These are phyloP conservation scores for Plasmodium gonderi DNA, from an alignment of 169 alveolate species.

Conservation along the genomic window DNA sequence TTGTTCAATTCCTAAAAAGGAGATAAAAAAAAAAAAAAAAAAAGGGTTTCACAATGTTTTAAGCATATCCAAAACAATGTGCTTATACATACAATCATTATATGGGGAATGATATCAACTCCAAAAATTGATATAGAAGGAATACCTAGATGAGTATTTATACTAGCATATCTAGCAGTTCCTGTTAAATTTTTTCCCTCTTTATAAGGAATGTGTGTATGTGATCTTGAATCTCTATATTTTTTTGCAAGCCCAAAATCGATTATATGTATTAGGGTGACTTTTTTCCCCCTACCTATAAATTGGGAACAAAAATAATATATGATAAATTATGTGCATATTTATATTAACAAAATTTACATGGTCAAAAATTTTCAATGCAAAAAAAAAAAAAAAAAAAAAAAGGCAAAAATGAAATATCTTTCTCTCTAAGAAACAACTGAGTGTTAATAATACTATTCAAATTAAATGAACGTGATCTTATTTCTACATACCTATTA, in stretches of 20 bases:
- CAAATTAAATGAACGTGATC: no score
- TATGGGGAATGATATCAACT: no score
- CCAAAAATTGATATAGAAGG: not conserved
- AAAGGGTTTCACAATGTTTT: no score
- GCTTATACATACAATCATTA: not conserved
- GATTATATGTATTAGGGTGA: conserved; percentile 91
- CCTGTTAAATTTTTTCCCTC: conserved; percentile 98
- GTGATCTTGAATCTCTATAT: conserved; percentile 96
- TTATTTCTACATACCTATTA: conserved; percentile 86
- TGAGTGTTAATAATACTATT: no score
- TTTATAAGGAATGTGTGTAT: conserved; percentile 97
- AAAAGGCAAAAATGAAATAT: not conserved
- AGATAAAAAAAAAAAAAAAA: not conserved
- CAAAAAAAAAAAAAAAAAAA: not conserved
- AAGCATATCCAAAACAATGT: not conserved
- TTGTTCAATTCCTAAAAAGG: conserved; percentile 90
- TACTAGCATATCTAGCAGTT: conserved; percentile 98
- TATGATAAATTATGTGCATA: not conserved
- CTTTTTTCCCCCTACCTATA: conserved; percentile 90
- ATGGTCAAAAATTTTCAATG: not conserved
- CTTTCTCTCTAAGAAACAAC: not conserved
- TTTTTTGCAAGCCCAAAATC: conserved; percentile 98
- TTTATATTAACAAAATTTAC: not conserved
- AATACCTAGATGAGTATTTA: conserved; percentile 98
- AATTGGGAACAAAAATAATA: no score